Percentiles rank a stretch among this genome's conserved stretches.
These are phyloP conservation scores for Dendrostoma leiphaemia DNA, from an alignment of 2,329 filamentous ascomycete genomes.

Conservation along the genomic window DNA sequence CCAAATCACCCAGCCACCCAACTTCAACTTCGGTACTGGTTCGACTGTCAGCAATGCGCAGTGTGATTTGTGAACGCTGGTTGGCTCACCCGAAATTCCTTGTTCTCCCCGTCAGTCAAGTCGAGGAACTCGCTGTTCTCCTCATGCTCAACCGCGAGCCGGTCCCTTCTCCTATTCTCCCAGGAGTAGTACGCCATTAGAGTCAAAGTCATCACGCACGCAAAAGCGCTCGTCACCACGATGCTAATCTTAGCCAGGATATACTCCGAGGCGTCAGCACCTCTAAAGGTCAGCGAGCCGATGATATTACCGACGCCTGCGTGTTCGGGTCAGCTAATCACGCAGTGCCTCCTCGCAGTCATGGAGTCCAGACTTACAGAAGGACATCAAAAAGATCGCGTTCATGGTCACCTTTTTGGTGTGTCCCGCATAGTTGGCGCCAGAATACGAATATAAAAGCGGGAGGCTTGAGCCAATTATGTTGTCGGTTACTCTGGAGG, in stretches of 20 bases:
- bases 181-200: slow-evolving; percentile 18
- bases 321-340: background rate
- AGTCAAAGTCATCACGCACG: slow-evolving; percentile 9
- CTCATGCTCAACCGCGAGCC: slow-evolving; percentile 19
- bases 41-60: slow-evolving; percentile 1
- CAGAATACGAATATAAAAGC: slow-evolving; percentile 34
- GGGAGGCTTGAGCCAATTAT: slow-evolving; percentile 34
- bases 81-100: slow-evolving; percentile 24
- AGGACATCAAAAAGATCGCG: slow-evolving; percentile 34
- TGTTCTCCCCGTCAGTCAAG: slow-evolving; percentile 30
- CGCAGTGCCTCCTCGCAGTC: background rate
- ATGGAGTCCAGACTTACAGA: slow-evolving; percentile 24
- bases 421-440: slow-evolving; percentile 31
- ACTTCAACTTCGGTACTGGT: slow-evolving; percentile 15
- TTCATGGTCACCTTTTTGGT: slow-evolving; percentile 37
- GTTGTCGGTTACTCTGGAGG: no score
- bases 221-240: slow-evolving; percentile 27
- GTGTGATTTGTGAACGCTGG: background rate
- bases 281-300: slow-evolving; percentile 36
- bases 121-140: slow-evolving; percentile 30
- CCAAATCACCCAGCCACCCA: background rate
- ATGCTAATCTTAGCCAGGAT: slow-evolving; percentile 42
- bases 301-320: slow-evolving; percentile 39
- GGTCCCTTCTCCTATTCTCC: slow-evolving; percentile 18
- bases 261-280: slow-evolving; percentile 33